Percentiles rank a stretch among this genome's conserved stretches.
These are phyloP conservation scores for Eucalyptus cloeziana DNA, from an alignment of 345 rosid genomes.

Conservation along the genomic window DNA sequence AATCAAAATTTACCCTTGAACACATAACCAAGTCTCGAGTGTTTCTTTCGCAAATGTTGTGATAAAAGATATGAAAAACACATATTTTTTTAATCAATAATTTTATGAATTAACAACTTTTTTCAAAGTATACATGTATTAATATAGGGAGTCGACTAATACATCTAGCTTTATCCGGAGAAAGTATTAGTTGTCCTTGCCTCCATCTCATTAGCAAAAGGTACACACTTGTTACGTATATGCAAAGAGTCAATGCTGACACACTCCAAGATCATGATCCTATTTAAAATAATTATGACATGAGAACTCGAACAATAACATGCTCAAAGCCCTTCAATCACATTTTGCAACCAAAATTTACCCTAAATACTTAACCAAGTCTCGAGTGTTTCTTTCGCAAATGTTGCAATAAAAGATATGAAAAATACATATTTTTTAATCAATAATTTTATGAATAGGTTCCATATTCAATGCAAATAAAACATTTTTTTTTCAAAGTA, in stretches of 20 bases:
- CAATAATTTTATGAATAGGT: neutral
- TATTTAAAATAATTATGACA: neutral
- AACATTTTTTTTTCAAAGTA: neutral
- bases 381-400: neutral
- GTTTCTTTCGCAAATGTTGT: neutral
- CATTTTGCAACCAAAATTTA: neutral
- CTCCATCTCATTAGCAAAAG: neutral
- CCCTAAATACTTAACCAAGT: neutral
- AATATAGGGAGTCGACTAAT: neutral
- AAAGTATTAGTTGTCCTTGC: neutral
- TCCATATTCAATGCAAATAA: neutral
- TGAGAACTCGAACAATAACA: neutral
- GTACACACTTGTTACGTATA: neutral
- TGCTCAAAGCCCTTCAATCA: neutral
- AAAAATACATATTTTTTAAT: neutral
- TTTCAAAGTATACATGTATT: neutral
- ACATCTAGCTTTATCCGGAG: neutral
- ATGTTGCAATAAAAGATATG: neutral
- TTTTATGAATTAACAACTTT: neutral
- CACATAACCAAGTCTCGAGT: neutral
- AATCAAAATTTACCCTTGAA: neutral
- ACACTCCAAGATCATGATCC: neutral
- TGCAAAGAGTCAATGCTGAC: neutral
- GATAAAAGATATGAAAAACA: neutral
- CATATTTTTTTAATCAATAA: neutral